phyloP scores from a whole-genome alignment of 164 flowering plant species.

The Houttuynia cordata region DNA sequence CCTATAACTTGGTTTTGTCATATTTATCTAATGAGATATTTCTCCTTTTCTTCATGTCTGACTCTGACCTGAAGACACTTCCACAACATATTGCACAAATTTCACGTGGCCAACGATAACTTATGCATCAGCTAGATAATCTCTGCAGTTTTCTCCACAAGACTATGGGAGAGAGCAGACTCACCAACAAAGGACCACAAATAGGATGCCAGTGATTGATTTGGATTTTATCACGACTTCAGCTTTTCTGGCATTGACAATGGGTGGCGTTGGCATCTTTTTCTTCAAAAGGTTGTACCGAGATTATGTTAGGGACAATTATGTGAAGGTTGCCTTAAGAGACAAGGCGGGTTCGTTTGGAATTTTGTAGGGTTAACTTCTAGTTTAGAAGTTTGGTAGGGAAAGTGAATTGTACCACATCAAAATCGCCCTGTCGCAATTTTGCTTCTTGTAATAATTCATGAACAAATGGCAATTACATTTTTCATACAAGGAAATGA shows the following conservation, averaged over 20 bases:
- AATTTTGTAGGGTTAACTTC: too few relatives aligned
- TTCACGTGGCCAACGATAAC: conserved; percentile 61
- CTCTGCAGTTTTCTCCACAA: conserved; percentile 51
- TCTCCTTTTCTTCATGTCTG: neutral
- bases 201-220: conserved; percentile 13
- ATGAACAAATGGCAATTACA: too few relatives aligned
- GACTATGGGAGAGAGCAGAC: conserved; percentile 28
- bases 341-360: neutral
- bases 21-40: neutral
- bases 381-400: neutral
- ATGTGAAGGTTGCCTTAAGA: neutral
- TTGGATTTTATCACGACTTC: conserved; percentile 27
- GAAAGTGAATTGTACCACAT: neutral
- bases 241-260: conserved; percentile 39
- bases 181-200: conserved; percentile 27
- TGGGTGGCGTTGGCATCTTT: conserved; percentile 48
- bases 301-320: conserved; percentile 8
- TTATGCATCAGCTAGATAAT: conserved; percentile 71
- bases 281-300: conserved; percentile 29
- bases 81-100: conserved; percentile 48
- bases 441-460: neutral
- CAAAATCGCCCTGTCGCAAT: neutral
- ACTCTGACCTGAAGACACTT: neutral
- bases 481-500: too few relatives aligned
- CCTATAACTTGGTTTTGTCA: neutral